Evolutionary conservation across 2,329 filamentous ascomycete species (phyloP).

Genomic region (Xylariaceae sp.): DNA sequence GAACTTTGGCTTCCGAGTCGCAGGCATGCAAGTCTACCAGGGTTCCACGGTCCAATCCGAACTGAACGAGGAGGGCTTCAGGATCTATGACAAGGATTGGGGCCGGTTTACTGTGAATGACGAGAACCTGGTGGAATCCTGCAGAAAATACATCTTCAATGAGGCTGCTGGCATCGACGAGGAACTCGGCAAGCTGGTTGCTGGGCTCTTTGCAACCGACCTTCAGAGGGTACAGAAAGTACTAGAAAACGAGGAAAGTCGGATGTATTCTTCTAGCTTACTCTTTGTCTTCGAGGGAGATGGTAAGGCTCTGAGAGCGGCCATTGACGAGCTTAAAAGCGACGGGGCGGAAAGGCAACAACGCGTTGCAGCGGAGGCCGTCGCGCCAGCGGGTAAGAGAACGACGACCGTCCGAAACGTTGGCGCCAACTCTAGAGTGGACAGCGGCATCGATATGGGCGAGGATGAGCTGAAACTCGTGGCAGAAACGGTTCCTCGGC

Average conservation of each 20-base stretch:
- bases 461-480: slow-evolving; percentile 38
- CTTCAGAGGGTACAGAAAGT: slow-evolving; percentile 50
- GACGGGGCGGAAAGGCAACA: slow-evolving; percentile 3
- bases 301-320: slow-evolving; percentile 48
- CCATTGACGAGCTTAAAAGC: slow-evolving; percentile 52
- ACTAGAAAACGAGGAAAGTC: slow-evolving; percentile 52
- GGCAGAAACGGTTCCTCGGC: slow-evolving; percentile 8
- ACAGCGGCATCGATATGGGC: slow-evolving; percentile 52
- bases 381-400: slow-evolving; percentile 28
- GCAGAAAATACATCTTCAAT: slow-evolving; percentile 58
- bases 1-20: slow-evolving; percentile 58
- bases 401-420: slow-evolving; percentile 16
- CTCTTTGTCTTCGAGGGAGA: slow-evolving; percentile 64
- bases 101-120: slow-evolving; percentile 51
- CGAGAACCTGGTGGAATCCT: slow-evolving; percentile 51
- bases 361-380: slow-evolving; percentile 30
- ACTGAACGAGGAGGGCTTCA: slow-evolving; percentile 53
- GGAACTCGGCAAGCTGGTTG: slow-evolving; percentile 53
- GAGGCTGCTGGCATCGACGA: slow-evolving; percentile 54
- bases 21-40: slow-evolving; percentile 62
- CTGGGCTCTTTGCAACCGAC: slow-evolving; percentile 50
- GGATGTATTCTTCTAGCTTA: slow-evolving; percentile 61
- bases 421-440: slow-evolving; percentile 42
- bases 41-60: slow-evolving; percentile 49
- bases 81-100: slow-evolving; percentile 61